A percentile compares a stretch with the other conserved stretches of the same genome.
These are phyloP conservation scores for Phytophthora agathidicida DNA, from an alignment of 352 stramenopile genomes.

Conservation along the genomic window DNA sequence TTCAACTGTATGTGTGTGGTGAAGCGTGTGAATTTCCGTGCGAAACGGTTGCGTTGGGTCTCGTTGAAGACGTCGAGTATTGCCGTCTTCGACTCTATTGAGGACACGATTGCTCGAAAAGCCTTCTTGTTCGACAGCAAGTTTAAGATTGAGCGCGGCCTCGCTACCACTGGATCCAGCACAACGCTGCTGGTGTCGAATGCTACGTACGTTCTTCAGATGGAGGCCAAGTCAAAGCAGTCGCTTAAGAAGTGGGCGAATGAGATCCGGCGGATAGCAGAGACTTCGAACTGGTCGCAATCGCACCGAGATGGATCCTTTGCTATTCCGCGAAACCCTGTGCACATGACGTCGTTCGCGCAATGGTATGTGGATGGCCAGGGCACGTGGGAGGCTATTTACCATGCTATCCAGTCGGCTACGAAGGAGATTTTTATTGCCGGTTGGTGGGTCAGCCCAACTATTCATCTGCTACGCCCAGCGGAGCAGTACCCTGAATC, in stretches of 20 bases:
- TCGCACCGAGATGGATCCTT: constrained; percentile 83
- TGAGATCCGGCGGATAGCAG: constrained; percentile 72
- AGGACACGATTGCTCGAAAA: constrained; percentile 68
- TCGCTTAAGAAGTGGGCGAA: constrained; percentile 85
- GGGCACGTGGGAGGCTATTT: constrained; percentile 78
- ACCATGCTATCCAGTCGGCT: constrained; percentile 61
- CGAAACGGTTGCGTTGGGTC: constrained; percentile 83
- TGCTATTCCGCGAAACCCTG: constrained; percentile 70
- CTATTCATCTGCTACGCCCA: constrained; percentile 80
- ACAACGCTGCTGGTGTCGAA: constrained; percentile 83
- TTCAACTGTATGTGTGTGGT: constrained; percentile 91
- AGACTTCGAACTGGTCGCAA: constrained; percentile 80
- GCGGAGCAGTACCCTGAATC: constrained; percentile 62
- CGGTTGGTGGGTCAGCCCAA: constrained; percentile 91
- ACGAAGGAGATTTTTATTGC: constrained; percentile 91
- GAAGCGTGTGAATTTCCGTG: constrained; percentile 86
- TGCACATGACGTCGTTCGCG: constrained; percentile 65
- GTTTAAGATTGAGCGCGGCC: constrained; percentile 80
- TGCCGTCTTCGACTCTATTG: constrained; percentile 80
- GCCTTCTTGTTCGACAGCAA: constrained; percentile 85
- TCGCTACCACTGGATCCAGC: constrained; percentile 80
- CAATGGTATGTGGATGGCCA: constrained; percentile 88
- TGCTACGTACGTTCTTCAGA: constrained; percentile 84
- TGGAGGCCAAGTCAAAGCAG: constrained; percentile 84
- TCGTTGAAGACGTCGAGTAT: constrained; percentile 84